Evolutionary conservation across 1,284 basidiomycete species (phyloP).

Genomic region (Papiliotrema nemorosa): DNA sequence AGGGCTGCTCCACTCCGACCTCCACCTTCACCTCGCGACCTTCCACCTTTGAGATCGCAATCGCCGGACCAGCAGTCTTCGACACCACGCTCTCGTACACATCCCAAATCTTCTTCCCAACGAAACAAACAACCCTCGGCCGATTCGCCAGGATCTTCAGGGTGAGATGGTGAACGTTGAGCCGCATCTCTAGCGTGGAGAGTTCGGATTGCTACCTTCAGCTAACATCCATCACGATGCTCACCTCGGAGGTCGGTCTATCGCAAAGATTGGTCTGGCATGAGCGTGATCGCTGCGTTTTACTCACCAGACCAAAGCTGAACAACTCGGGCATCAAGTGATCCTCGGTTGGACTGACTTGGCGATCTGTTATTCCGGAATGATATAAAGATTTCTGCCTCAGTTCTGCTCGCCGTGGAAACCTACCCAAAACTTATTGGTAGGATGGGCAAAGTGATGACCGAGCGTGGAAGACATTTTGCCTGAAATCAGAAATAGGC

Average conservation of each 20-base stretch:
- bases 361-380: slow-evolving; percentile 57
- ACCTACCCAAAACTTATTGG: slow-evolving; percentile 55
- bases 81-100: slow-evolving; percentile 51
- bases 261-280: slow-evolving; percentile 60
- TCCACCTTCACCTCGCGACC: too few relatives aligned
- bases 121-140: slow-evolving; percentile 65
- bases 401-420: background rate
- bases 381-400: slow-evolving; percentile 55
- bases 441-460: slow-evolving; percentile 67
- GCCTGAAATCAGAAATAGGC: slow-evolving; percentile 52
- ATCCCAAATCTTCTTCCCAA: slow-evolving; percentile 67
- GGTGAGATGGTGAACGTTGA: slow-evolving; percentile 56
- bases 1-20: background rate
- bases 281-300: background rate
- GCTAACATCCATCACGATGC: slow-evolving; percentile 7
- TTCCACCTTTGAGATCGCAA: background rate
- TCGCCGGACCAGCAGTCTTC: slow-evolving; percentile 19
- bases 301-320: slow-evolving; percentile 56
- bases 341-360: slow-evolving; percentile 40
- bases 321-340: slow-evolving; percentile 32
- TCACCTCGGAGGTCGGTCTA: slow-evolving; percentile 58
- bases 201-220: slow-evolving; percentile 58
- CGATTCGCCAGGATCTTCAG: slow-evolving; percentile 57
- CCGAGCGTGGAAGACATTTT: slow-evolving; percentile 60
- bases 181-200: slow-evolving; percentile 55